A percentile compares a stretch with the other conserved stretches of the same genome.
Evolutionary conservation across 805 yeast species (phyloP).

Genomic region (Monosporozyma unispora): DNA sequence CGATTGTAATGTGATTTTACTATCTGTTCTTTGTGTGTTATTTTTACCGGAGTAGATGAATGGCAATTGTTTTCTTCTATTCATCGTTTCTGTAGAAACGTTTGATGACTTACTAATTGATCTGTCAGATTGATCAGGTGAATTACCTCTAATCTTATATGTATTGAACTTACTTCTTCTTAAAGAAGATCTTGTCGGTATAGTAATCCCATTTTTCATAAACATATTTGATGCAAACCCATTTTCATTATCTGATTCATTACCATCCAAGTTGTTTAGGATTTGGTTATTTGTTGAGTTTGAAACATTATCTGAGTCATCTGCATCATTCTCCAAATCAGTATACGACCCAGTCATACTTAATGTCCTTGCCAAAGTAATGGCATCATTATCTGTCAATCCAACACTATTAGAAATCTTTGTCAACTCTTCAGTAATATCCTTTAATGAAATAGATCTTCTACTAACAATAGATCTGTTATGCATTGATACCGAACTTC

Average conservation of each 20-base stretch:
- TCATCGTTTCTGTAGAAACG: background rate
- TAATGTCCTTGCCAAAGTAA: conserved; percentile 70
- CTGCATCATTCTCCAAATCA: conserved; percentile 4
- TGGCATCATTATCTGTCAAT: conserved; percentile 69
- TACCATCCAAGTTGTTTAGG: background rate
- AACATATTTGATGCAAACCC: conserved; percentile 27
- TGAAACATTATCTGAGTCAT: conserved; percentile 1
- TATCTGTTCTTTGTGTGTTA: background rate
- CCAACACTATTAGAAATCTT: conserved; percentile 70
- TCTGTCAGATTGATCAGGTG: background rate
- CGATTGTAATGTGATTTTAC: background rate
- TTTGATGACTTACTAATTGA: background rate
- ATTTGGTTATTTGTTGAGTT: background rate
- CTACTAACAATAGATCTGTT: background rate
- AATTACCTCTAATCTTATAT: conserved; percentile 34
- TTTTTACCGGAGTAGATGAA: background rate
- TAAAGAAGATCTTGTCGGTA: conserved; percentile 29
- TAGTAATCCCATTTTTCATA: conserved; percentile 21
- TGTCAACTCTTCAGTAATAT: conserved; percentile 67
- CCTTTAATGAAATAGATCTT: conserved; percentile 50
- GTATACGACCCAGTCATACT: conserved; percentile 59
- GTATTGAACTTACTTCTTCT: conserved; percentile 45
- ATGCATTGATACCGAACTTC: background rate
- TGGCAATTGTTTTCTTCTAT: conserved; percentile 1
- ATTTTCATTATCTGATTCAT: conserved; percentile 4